Base-by-base conservation (phyloP, 805 yeast genomes). In the Candida xyloterini region DNA sequence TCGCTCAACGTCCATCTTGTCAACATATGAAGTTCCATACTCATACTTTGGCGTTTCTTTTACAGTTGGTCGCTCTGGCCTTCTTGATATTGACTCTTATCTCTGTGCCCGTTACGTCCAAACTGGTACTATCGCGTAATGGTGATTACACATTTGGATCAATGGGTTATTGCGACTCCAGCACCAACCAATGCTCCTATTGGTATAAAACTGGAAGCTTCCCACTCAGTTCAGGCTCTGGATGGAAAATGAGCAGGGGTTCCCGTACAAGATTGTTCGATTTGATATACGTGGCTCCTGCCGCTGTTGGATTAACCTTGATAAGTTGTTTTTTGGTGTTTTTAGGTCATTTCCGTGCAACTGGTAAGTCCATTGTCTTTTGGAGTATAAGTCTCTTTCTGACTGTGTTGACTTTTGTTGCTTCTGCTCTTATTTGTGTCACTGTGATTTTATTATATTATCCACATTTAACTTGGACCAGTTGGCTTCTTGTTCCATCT, bases 401-500 rank as follows among this genome's bases (percentile, higher is more conserved):
- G 29, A 55, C 74, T 13, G 44, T 75, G 16, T 29, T 83, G 9
- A 67, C 80, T 0, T 79, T 82, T 55, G 44, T 78, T 11, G 67
- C 73, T 9, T 63, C 86, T 8, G 71, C 81, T 1, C 47, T 83
- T 28, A 62, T 73, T 16, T 75, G 83, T 38, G 61, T 84, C 9
- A 71, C 79, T 21, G 66, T 68, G 0, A 69, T 83, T 27, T 52
- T 85, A 35, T 63, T 78, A 11, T 84, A 81, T 57, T 73, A 68
- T 50, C 93, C 93, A 7, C 66, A 79, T 45, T 68, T 81, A 13
- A 62, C 70, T 6, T 84, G 90, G 90, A 70, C 79, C n/a, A 70
- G 81, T 7, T 84, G 91, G 90, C 56, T 81, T 24, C 66, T 81
- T 52, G 71, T 84, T 21, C 88, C 83, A 1, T 73, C 86, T 4